phyloP scores from a whole-genome alignment of 2,329 filamentous ascomycete species.

The Camillea tinctor region DNA sequence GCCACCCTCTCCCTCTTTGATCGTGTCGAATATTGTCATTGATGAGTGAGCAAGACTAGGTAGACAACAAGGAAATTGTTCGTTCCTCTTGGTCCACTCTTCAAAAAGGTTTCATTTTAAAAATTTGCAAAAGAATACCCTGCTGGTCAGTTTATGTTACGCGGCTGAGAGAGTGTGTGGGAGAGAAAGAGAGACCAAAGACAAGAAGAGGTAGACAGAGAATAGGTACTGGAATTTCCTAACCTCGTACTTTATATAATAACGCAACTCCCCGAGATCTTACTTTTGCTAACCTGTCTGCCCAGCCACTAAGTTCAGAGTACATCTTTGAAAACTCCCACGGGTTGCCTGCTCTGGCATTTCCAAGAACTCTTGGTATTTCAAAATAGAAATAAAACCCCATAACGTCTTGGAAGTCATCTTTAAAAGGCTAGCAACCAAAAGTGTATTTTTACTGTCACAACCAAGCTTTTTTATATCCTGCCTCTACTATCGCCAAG shows the following conservation, averaged over 20 bases:
- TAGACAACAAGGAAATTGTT: conserved; percentile 10
- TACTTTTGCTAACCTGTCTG: conserved; percentile 5
- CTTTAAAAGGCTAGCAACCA: too few relatives aligned
- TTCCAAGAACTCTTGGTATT: too few relatives aligned
- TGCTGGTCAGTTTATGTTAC: too few relatives aligned
- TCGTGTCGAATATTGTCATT: background rate
- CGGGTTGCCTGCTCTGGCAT: background rate
- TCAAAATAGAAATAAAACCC: too few relatives aligned
- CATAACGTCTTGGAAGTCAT: too few relatives aligned
- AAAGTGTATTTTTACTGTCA: too few relatives aligned
- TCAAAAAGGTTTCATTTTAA: background rate
- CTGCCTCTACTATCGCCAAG: too few relatives aligned
- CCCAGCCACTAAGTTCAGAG: conserved; percentile 8
- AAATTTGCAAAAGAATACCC: too few relatives aligned
- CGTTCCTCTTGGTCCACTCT: conserved; percentile 1
- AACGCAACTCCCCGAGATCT: conserved; percentile 2
- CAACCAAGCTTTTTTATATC: too few relatives aligned
- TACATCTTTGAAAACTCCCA: background rate
- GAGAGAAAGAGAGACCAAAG: too few relatives aligned
- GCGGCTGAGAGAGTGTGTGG: too few relatives aligned
- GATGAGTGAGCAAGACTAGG: background rate
- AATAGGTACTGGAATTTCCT: background rate
- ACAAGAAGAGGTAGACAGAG: too few relatives aligned
- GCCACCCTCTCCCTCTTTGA: background rate
- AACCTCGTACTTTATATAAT: background rate